Base-by-base conservation (phyloP, 306 rosid genomes). In the Geum urbanum region DNA sequence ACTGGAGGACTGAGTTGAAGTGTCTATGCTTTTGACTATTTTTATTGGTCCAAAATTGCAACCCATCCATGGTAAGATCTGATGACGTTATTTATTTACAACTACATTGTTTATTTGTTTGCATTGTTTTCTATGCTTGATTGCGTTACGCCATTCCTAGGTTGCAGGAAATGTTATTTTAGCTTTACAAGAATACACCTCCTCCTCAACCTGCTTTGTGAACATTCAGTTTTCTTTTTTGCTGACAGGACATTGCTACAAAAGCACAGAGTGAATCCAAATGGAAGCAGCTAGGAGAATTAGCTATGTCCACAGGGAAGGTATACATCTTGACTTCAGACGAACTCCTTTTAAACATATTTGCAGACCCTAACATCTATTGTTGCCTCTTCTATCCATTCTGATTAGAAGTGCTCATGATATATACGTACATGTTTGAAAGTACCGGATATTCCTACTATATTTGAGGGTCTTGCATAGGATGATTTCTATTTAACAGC, bases 211-310 rank as follows among this genome's bases (percentile, higher is more conserved):
- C n/a, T n/a, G n/a, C n/a, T n/a, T n/a, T 57, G 58, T 70, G 56
- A 66, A 67, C 52, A 46, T 71, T 19, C 14, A 15, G 72, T 20
- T 68, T 52, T 58, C 83, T 54, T 67, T 70, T 58, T 67, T 63
- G 72, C 57, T 58, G 77, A 56, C 83, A 95, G 99, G 84, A 80
- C 77, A 95, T 95, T 81, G 99, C 99, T 11, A 74, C 81, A 10
- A 84, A 76, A 71, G 91, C 78, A 69, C 83, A 83, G 66, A 89
- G 86, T 16, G 97, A 95, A 80, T 82, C 97, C 56, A 95, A 95
- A 78, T 95, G 99, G 99, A 91, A 91, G 90, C 95, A 84, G 81
- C 84, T 95, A 82, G 99, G 97, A 74, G 97, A 80, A 69, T 84
- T 91, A 58, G 96, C 97, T 32, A 83, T 95, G 97, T 95, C 99